Evolutionary conservation across 2,329 filamentous ascomycete species (phyloP).

Genomic region (Penicillium sp.): DNA sequence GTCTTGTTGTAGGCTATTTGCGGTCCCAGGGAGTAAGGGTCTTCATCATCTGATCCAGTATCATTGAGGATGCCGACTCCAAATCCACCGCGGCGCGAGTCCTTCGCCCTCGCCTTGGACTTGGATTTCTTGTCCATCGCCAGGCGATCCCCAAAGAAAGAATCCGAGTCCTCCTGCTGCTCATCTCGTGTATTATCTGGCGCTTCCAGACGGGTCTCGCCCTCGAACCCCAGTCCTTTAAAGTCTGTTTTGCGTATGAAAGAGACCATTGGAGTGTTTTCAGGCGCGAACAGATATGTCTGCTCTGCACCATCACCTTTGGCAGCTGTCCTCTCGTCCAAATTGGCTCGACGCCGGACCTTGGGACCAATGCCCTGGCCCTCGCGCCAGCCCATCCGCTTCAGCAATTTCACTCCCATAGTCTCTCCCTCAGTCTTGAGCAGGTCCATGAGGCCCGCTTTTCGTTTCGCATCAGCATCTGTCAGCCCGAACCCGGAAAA

Average conservation of each 20-base stretch:
- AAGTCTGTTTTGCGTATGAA: constrained; percentile 53
- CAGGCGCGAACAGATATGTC: constrained; percentile 82
- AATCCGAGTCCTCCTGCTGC: constrained; percentile 38
- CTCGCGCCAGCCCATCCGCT: constrained; percentile 94
- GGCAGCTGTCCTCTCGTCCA: constrained; percentile 59
- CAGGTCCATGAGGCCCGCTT: constrained; percentile 70
- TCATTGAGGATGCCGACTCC: constrained; percentile 91
- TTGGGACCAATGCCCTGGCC: constrained; percentile 93
- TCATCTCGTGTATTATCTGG: constrained; percentile 25
- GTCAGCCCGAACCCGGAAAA: constrained; percentile 79
- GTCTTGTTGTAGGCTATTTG: constrained; percentile 84
- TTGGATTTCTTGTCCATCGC: constrained; percentile 44
- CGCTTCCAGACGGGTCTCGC: constrained; percentile 45
- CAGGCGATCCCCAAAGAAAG: constrained; percentile 47
- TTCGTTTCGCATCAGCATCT: constrained; percentile 58
- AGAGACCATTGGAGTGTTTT: constrained; percentile 71
- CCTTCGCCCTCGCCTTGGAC: constrained; percentile 64
- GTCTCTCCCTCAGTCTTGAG: constrained; percentile 78
- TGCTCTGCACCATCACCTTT: constrained; percentile 49
- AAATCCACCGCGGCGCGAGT: constrained; percentile 68
- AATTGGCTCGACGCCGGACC: constrained; percentile 73
- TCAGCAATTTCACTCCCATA: constrained; percentile 82
- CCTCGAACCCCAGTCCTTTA: constrained; percentile 55
- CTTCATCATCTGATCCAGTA: constrained; percentile 92
- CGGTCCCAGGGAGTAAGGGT: constrained; percentile 90